Conservation (phyloP, 78 protist genomes). For the slime mould (Dictyostelium discoideum) region DNA sequence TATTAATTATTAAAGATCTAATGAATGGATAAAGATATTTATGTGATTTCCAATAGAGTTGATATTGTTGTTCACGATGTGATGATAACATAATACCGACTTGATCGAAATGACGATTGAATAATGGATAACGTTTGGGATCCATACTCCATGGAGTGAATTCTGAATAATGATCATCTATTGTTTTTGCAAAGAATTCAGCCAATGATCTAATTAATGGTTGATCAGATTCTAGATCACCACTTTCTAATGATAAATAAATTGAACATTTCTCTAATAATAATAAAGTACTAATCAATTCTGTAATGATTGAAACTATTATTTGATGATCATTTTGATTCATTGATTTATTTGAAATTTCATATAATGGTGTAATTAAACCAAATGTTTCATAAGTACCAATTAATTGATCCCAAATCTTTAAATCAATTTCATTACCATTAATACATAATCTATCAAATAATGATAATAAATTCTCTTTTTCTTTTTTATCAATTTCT, state of each 20-base stretch:
- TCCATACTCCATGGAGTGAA: slow-evolving; percentile 77
- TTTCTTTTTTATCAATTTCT: background rate
- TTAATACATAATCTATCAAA: background rate
- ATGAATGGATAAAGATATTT: slow-evolving; percentile 26
- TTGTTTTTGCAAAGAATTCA: slow-evolving; percentile 78
- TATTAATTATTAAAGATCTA: background rate
- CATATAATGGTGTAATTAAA: slow-evolving; percentile 22
- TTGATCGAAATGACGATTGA: slow-evolving; percentile 25
- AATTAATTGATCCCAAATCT: slow-evolving; percentile 36
- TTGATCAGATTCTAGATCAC: background rate
- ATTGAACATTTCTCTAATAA: slow-evolving; percentile 13
- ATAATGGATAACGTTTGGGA: slow-evolving; percentile 69
- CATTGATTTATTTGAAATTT: background rate
- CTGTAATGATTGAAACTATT: background rate
- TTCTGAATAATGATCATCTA: slow-evolving; percentile 77
- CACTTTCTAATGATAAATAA: slow-evolving; percentile 9
- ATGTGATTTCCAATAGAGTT: slow-evolving; percentile 53
- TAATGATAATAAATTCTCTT: background rate
- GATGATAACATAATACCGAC: slow-evolving; percentile 35
- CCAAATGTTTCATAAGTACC: slow-evolving; percentile 65
- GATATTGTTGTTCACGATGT: slow-evolving; percentile 40
- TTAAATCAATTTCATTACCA: slow-evolving; percentile 21
- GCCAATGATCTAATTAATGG: slow-evolving; percentile 60
- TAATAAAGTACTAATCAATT: background rate
- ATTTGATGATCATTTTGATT: background rate